phyloP scores from a whole-genome alignment of 805 yeast genomes.

The Saccharomycopsis javanensis region DNA sequence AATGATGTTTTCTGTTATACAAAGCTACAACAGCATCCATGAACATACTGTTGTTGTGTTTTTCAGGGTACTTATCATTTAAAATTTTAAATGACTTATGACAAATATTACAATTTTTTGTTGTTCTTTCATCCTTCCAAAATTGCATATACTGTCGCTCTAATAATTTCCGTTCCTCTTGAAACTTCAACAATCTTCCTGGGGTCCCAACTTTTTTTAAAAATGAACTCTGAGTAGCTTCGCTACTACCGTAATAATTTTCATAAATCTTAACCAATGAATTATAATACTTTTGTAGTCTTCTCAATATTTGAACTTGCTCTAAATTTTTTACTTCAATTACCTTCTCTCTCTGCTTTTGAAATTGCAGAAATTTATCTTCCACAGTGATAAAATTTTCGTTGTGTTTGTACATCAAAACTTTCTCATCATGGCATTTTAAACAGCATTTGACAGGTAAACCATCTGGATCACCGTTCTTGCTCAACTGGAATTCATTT shows the following conservation, averaged over 20 bases:
- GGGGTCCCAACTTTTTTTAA: background rate
- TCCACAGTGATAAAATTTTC: background rate
- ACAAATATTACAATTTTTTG: conserved; percentile 56
- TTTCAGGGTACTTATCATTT: background rate
- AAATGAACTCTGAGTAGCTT: conserved; percentile 21
- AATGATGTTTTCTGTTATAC: conserved; percentile 72
- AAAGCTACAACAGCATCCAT: conserved; percentile 25
- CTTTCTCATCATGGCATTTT: background rate
- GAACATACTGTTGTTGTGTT: background rate
- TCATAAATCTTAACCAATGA: conserved; percentile 24
- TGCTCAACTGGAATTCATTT: background rate
- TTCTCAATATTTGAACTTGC: conserved; percentile 48
- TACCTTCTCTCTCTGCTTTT: conserved; percentile 30
- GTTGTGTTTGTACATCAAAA: background rate
- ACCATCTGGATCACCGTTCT: background rate
- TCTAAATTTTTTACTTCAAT: conserved; percentile 43
- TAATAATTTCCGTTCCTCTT: conserved; percentile 26
- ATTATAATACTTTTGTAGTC: conserved; percentile 40
- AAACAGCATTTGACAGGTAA: background rate
- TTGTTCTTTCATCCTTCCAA: conserved; percentile 54
- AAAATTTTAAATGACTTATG: conserved; percentile 34
- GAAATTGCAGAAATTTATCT: conserved; percentile 26
- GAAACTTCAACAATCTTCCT: conserved; percentile 20
- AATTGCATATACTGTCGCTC: conserved; percentile 30
- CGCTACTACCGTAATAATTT: conserved; percentile 21